Conservation (phyloP, 1,139 yeast species). For the Suhomyces coccinellae region DNA sequence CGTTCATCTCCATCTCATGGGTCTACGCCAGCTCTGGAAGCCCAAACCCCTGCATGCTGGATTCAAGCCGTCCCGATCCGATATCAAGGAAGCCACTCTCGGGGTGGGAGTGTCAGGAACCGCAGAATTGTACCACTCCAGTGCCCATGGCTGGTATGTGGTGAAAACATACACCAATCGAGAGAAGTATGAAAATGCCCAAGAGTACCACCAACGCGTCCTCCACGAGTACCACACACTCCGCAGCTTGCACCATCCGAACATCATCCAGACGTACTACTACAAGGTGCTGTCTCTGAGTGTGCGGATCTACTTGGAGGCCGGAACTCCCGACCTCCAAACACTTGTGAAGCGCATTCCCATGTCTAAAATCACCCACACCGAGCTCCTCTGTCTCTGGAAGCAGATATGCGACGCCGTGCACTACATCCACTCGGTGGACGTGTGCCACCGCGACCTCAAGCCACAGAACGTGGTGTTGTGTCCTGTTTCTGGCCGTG, state of each 20-base stretch:
- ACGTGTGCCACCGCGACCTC: slow-evolving; percentile 44
- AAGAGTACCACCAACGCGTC: slow-evolving; percentile 38
- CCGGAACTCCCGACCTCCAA: slow-evolving; percentile 25
- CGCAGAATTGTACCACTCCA: slow-evolving; percentile 34
- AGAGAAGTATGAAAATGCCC: slow-evolving; percentile 37
- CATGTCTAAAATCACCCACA: slow-evolving; percentile 13
- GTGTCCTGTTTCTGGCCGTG: slow-evolving; percentile 19
- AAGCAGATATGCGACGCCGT: slow-evolving; percentile 36
- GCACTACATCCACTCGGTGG: slow-evolving; percentile 30
- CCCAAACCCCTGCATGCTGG: background rate
- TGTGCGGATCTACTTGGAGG: slow-evolving; percentile 33
- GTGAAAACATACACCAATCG: slow-evolving; percentile 40
- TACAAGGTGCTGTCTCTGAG: slow-evolving; percentile 24
- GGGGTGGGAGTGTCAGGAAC: slow-evolving; percentile 46
- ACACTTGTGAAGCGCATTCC: slow-evolving; percentile 19
- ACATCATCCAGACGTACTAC: slow-evolving; percentile 33
- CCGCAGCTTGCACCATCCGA: slow-evolving; percentile 29
- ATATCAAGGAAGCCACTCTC: slow-evolving; percentile 11
- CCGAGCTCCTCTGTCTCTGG: slow-evolving; percentile 34
- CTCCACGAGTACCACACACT: slow-evolving; percentile 39
- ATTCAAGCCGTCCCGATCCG: slow-evolving; percentile 4
- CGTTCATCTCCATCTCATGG: slow-evolving; percentile 1
- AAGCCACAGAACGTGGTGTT: slow-evolving; percentile 43
- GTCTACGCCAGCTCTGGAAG: background rate
- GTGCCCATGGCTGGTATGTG: slow-evolving; percentile 28